These are phyloP conservation scores for Lepidium africanum DNA, from an alignment of 345 rosid genomes.

Conservation along the genomic window DNA sequence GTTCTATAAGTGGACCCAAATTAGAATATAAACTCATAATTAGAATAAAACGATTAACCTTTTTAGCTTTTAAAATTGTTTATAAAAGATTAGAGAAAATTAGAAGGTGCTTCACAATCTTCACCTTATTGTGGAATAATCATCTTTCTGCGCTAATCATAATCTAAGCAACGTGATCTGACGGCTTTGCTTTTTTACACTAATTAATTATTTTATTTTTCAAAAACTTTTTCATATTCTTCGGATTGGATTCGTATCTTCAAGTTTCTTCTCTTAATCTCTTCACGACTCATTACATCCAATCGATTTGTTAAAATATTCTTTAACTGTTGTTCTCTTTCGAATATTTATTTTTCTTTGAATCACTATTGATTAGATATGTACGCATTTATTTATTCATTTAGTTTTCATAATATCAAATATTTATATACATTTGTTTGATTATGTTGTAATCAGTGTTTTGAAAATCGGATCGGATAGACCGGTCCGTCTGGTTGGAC, in stretches of 20 bases:
- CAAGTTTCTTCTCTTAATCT: constrained; percentile 4
- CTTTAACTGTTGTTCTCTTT: background rate
- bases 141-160: constrained; percentile 35
- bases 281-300: background rate
- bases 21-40: background rate
- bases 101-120: constrained; percentile 23
- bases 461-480: no score
- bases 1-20: background rate
- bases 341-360: background rate
- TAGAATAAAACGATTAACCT: constrained; percentile 7
- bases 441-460: no score
- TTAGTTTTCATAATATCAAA: background rate
- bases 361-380: no score
- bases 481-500: no score
- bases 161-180: constrained; percentile 26
- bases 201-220: background rate
- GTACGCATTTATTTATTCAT: background rate
- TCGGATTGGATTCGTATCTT: constrained; percentile 27
- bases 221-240: constrained; percentile 12
- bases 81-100: background rate
- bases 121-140: constrained; percentile 20
- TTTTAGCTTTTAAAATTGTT: background rate
- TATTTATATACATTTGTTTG: no score
- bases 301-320: background rate
- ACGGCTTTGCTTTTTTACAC: constrained; percentile 24